A percentile compares a stretch with the other conserved stretches of the same genome.
phyloP scores from a whole-genome alignment of 306 rosid genomes.

The Vigna hirtella region DNA sequence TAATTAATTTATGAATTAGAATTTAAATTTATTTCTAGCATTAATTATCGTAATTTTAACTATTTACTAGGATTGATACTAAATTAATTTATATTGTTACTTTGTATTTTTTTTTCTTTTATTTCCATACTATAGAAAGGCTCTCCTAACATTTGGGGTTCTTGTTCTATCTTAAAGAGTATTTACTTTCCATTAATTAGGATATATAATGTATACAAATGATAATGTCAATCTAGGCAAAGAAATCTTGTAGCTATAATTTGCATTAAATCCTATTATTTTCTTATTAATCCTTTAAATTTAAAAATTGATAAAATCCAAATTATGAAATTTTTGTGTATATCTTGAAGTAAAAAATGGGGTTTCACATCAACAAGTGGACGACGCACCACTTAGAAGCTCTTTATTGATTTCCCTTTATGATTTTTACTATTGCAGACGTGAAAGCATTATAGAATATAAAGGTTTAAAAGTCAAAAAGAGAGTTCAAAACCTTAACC shows the following conservation, averaged over 20 bases:
- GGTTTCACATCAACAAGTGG: neutral
- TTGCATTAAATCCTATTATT: neutral
- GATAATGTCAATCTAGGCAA: neutral
- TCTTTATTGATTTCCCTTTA: neutral
- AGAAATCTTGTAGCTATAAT: neutral
- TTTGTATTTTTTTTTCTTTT: neutral
- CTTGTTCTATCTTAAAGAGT: neutral
- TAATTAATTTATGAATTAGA: too few species aligned
- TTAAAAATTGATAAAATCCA: neutral
- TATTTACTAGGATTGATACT: too few species aligned
- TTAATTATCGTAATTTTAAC: too few species aligned
- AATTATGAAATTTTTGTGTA: neutral
- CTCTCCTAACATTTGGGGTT: neutral
- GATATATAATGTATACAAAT: neutral
- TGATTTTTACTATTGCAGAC: slow-evolving; percentile 9
- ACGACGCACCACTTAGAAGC: neutral
- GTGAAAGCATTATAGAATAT: neutral
- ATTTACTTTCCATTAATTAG: neutral
- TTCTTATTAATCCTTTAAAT: neutral
- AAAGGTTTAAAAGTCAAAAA: slow-evolving; percentile 15
- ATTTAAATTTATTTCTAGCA: too few species aligned
- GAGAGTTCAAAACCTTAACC: slow-evolving; percentile 18
- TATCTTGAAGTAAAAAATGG: neutral
- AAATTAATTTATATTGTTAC: too few species aligned
- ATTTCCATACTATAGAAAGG: neutral